Conservation (phyloP, 2,329 filamentous ascomycete species). For the Boeremia exigua region DNA sequence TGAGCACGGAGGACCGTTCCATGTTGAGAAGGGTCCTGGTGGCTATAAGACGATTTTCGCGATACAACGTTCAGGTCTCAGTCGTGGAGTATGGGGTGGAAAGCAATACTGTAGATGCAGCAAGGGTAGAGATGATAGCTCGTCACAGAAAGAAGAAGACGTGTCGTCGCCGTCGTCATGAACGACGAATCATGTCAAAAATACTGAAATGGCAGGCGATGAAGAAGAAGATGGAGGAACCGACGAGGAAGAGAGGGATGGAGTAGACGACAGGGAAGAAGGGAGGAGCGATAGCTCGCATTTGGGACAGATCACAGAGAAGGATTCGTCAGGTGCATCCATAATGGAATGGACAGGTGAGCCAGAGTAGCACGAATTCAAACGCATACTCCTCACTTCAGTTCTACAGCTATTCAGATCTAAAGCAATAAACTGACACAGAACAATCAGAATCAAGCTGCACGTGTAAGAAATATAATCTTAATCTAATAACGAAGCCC, state of each 20-base stretch:
- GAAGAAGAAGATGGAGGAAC: constrained; percentile 4
- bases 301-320: background rate
- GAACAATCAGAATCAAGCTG: constrained; percentile 4
- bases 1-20: constrained; percentile 15
- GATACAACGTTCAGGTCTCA: constrained; percentile 4
- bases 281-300: constrained; percentile 1
- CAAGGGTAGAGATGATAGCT: constrained; percentile 11
- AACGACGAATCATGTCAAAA: constrained; percentile 8
- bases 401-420: background rate
- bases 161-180: constrained; percentile 15
- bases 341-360: constrained; percentile 2
- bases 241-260: background rate
- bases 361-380: background rate
- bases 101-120: constrained; percentile 4
- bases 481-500: too few relatives aligned
- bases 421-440: constrained; percentile 4
- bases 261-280: constrained; percentile 3
- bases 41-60: background rate
- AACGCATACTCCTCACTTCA: background rate
- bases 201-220: background rate
- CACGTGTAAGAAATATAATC: background rate
- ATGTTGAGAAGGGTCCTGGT: constrained; percentile 18
- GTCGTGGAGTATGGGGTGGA: constrained; percentile 4
- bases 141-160: constrained; percentile 10
- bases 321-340: constrained; percentile 1